Evolutionary conservation across 495 filamentous ascomycete genomes (phyloP), one percentile per base, ranked within the genome.

Genomic region (Xylaria cubensis): DNA sequence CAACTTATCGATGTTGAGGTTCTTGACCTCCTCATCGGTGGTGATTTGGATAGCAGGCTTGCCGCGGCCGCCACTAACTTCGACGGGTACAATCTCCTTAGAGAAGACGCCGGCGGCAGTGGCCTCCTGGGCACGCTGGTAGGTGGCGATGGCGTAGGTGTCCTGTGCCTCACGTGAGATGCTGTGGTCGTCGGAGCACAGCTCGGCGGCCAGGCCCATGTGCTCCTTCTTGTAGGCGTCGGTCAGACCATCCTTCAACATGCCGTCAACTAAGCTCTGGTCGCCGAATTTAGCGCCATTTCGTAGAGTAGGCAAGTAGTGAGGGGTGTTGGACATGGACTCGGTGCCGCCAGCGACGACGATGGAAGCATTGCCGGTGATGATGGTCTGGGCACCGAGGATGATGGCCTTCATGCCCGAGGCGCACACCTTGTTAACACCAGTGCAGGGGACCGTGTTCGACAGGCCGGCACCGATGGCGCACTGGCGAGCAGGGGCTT

Each of bases 351-450:
- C 96, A 53, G 93, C 97, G 19, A 99, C 92, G 50, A 98, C 90
- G 73, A 96, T 88, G 69, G 93, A 90, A 73, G 96, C 94, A 77
- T 91, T 96, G 72, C 96, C 95, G 41, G 94, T 97, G 77, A 97
- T 94, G 81, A 99, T 98, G 73, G 94, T 97, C 85, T 98, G 96
- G 34, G 96, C 92, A 64, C 92, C 97, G 69, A 99, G 88, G 74
- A 97, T 95, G 82, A 98, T 91, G 72, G 96, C 94, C 85, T 99
- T 99, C 77, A 97, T 78, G 53, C 90, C 89, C 59, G 94, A 97
- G 69, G 96, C 96, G 88, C 96, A 99, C 77, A 99, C 96, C 85
- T 99, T 99, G 91, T 98, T 99, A 70, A 99, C 88, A 39, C 94
- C 97, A 53, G 97, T 98, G 84, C 91, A 92, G 77, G 97, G 90